Base-by-base conservation (phyloP, 768 basidiomycete genomes). In the Podaxis sp. region DNA sequence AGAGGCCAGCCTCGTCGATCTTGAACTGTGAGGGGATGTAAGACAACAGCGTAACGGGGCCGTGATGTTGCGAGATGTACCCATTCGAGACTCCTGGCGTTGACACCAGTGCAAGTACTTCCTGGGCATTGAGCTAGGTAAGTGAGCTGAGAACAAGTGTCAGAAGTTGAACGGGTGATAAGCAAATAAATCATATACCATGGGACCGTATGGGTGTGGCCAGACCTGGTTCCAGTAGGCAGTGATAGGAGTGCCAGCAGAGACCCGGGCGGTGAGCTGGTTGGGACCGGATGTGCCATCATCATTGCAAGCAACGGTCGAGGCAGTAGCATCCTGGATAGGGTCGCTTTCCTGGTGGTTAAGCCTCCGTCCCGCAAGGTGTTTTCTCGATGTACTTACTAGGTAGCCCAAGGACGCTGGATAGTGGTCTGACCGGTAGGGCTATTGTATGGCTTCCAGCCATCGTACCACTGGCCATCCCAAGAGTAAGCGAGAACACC, bases 121-220 rank as follows among this genome's bases (percentile, higher is more conserved):
- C 78, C 77, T 4, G 79, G 77, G 68, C 80, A 82, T 75, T 79
- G 73, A 12, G 78, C 80, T n/a, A 81, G 72, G 70, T 81, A 81
- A 2, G 75, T 77, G 49, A 80, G 67, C 80, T 82, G 19, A 33
- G 13, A 22, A 13, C 11, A 40, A 67, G 15, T 4, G 54, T 51
- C 17, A 52, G 33, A 24, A 51, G 9, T 11, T 52, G 19, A 38
- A 12, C 26, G 49, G 52, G 46, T 2, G 17, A 28, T 1, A 13
- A 9, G 42, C 28, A 49, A 46, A 36, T 12, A 2, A 46, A 63
- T 63, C 1, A 24, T 52, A 30, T 65, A 81, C 80, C 76, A 78
- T 76, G 2, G 80, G 80, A 9, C 80, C 80, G 53, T 75, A 73
- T 26, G 75, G 72, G 57, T 82, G 79, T 26, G 79, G 79, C 80